Evolutionary conservation across 1,284 basidiomycete genomes (phyloP).

Genomic region (Ceratobasidium sp.): DNA sequence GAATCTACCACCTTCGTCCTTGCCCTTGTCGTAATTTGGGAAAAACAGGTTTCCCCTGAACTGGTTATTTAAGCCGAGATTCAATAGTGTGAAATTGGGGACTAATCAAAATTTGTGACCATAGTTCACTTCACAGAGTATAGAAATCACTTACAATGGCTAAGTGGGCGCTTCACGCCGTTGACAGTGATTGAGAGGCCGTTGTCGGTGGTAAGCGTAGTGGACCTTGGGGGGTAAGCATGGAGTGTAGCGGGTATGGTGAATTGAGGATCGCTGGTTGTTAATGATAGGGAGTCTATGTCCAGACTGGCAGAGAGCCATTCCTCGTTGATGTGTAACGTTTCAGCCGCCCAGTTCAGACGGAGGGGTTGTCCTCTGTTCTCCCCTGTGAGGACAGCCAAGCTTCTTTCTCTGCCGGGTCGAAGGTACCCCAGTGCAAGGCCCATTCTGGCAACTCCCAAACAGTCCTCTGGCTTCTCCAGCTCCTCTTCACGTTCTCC

Average conservation of each 20-base stretch:
- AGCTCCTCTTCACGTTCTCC: neutral
- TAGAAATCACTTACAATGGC: neutral
- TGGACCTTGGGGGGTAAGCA: neutral
- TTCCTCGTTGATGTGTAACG: neutral
- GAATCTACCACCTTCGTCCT: neutral
- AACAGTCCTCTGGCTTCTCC: neutral
- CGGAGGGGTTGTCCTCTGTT: neutral
- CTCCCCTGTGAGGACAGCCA: neutral
- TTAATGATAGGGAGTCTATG: slow-evolving; percentile 17
- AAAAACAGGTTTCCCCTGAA: slow-evolving; percentile 30
- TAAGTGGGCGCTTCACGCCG: neutral
- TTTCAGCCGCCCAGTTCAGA: neutral
- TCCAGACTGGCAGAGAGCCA: neutral
- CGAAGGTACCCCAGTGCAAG: too few species aligned
- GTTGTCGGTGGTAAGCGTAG: neutral
- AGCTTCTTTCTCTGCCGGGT: too few species aligned
- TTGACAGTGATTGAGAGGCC: neutral
- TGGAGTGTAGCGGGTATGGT: neutral
- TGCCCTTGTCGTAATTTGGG: slow-evolving; percentile 5
- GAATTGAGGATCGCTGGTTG: neutral
- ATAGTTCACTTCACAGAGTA: too few species aligned
- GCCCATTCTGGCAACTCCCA: neutral
- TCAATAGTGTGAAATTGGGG: neutral
- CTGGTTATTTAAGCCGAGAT: neutral
- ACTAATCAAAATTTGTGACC: neutral